Percentiles rank a stretch among this genome's conserved stretches.
Evolutionary conservation across 2,329 filamentous ascomycete species (phyloP).

Genomic region (Macrophomina pseudophaseolina): DNA sequence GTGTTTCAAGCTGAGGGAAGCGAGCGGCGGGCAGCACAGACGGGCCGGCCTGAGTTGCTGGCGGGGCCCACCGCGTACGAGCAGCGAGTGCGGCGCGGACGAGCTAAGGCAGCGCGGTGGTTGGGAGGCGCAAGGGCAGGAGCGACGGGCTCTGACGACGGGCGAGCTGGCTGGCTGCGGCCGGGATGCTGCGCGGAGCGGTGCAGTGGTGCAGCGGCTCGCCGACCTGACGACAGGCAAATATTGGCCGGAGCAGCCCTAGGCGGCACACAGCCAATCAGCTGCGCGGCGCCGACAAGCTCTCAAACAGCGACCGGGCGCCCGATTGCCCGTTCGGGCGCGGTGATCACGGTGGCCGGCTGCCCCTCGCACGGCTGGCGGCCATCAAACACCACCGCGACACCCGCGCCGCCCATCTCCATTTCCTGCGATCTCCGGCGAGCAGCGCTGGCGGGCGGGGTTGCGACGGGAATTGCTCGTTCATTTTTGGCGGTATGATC

Average conservation of each 20-base stretch:
- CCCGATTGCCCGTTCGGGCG: constrained; percentile 7
- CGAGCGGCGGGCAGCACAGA: constrained; percentile 21
- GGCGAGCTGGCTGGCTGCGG: not conserved
- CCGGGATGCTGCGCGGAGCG: not conserved
- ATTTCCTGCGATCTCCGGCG: constrained; percentile 10
- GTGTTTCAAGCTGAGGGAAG: constrained; percentile 25
- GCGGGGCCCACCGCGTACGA: constrained; percentile 21
- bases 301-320: constrained; percentile 1
- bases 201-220: constrained; percentile 5
- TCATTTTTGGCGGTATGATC: constrained; percentile 10
- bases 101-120: not conserved
- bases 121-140: not conserved
- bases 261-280: constrained; percentile 10
- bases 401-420: constrained; percentile 12
- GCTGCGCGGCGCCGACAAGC: not conserved
- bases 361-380: not conserved
- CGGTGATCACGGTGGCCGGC: constrained; percentile 5
- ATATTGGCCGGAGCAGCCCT: constrained; percentile 16
- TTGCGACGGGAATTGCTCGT: too few species aligned
- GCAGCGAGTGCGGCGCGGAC: constrained; percentile 19
- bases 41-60: constrained; percentile 15
- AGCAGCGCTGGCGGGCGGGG: not conserved
- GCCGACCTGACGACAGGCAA: constrained; percentile 8
- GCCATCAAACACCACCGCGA: constrained; percentile 13
- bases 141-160: not conserved